Evolutionary conservation across 2,329 filamentous ascomycete genomes (phyloP), one percentile per base, ranked within the genome.

Genomic region (Phialocephala subalpina): DNA sequence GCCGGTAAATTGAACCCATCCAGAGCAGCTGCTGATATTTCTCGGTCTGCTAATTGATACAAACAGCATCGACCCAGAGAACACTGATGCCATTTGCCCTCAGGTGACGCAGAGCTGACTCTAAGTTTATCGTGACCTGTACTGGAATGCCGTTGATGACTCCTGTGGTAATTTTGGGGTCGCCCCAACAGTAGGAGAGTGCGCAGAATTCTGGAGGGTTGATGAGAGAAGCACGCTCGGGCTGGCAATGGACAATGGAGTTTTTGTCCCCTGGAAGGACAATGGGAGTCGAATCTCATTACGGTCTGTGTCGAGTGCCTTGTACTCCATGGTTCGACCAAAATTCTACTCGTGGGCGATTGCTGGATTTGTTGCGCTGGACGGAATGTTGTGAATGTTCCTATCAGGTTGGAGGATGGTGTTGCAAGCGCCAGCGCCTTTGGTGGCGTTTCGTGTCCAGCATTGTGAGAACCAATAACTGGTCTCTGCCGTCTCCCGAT

Each of bases 1-100:
- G 56, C 49, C 25, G 12, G 38, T 61, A 65, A 7, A 65, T 65
- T 2, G 25, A 33, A 3, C 63, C 49, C 58, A 65, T 61, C 49
- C 33, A 38, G 20, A 29, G 14, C 5, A 65, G 27, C 25, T 65
- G 63, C 35, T 60, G 47, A 16, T 16, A 40, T 7, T 40, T 33
- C 14, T 65, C 63, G 3, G 33, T 33, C 3, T 47, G 8, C 35
- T 61, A 58, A 45, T 65, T 56, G 40, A 63, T 63, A n/a, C 61
- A 60, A 18, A 65, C 12, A 2, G 63, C 47, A 33, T 65, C 63
- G 1, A 61, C 52, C 58, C 63, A 65, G 11, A 65, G 27, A 9
- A 2, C 20, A 4, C 2, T 27, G 0, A 35, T n/a, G 7, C 53
- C 52, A 20, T 33, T 38, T 35, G 25, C 16, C 27, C 55, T 16